Conservation (phyloP, 2,329 filamentous ascomycete genomes). For the Daldinia sp. region DNA sequence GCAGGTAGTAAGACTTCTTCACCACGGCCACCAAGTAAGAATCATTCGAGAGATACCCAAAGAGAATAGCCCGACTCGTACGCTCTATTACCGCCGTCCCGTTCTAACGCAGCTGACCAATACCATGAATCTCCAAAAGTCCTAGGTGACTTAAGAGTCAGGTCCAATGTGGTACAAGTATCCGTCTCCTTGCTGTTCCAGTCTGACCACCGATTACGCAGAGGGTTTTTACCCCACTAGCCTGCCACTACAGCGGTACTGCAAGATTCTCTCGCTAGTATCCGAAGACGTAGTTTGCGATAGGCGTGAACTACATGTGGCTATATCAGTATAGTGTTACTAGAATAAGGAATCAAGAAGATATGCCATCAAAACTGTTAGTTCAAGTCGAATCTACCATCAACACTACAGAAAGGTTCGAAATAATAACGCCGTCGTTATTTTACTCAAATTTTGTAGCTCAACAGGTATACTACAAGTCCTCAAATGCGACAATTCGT, state of each 20-base stretch:
- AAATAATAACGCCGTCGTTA: background rate
- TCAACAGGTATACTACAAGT: background rate
- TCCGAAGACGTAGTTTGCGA: constrained; percentile 11
- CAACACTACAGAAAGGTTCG: no score
- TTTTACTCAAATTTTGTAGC: background rate
- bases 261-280: background rate
- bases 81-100: constrained; percentile 13
- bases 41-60: background rate
- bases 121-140: background rate
- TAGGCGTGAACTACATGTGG: background rate
- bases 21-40: constrained; percentile 9
- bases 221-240: constrained; percentile 2
- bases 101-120: constrained; percentile 11
- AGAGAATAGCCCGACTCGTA: constrained; percentile 31
- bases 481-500: constrained; percentile 9
- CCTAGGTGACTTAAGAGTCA: constrained; percentile 1
- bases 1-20: constrained; percentile 8
- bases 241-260: constrained; percentile 18
- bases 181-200: background rate
- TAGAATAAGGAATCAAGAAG: background rate
- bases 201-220: constrained; percentile 11
- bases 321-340: background rate
- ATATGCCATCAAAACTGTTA: no score
- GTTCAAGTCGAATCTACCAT: background rate
- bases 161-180: constrained; percentile 15